phyloP scores from a whole-genome alignment of 2,329 filamentous ascomycete genomes.

The Pseudocercospora cruenta region DNA sequence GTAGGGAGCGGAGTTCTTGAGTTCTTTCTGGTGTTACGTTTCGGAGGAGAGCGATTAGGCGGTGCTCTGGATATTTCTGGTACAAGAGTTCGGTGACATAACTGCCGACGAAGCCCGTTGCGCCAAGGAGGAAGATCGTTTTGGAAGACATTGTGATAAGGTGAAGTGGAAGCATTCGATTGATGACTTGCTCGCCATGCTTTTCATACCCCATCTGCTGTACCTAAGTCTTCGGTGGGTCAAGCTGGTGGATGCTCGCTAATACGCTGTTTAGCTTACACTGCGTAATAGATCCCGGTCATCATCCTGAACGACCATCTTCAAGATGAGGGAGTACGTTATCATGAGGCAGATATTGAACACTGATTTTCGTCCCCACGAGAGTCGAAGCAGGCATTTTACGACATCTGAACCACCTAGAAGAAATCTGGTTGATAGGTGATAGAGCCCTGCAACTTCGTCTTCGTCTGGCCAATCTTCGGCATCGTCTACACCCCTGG shows the following conservation, averaged over 20 bases:
- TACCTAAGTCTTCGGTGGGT: too few relatives aligned
- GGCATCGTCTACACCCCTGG: not conserved
- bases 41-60: not conserved
- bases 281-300: not conserved
- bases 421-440: too few relatives aligned
- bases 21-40: not conserved
- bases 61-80: not conserved
- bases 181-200: not conserved
- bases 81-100: not conserved
- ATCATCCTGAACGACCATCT: not conserved
- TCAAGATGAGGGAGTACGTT: not conserved
- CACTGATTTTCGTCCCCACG: too few relatives aligned
- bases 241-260: too few relatives aligned
- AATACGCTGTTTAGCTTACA: too few relatives aligned
- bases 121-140: not conserved
- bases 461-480: not conserved
- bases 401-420: not conserved
- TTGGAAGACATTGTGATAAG: not conserved
- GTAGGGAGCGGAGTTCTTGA: not conserved
- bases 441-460: not conserved
- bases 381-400: not conserved
- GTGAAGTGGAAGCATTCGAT: not conserved
- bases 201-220: not conserved
- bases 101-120: not conserved
- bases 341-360: too few relatives aligned